These are phyloP conservation scores for Lachancea meyersii DNA, from an alignment of 805 yeast species.

Conservation along the genomic window DNA sequence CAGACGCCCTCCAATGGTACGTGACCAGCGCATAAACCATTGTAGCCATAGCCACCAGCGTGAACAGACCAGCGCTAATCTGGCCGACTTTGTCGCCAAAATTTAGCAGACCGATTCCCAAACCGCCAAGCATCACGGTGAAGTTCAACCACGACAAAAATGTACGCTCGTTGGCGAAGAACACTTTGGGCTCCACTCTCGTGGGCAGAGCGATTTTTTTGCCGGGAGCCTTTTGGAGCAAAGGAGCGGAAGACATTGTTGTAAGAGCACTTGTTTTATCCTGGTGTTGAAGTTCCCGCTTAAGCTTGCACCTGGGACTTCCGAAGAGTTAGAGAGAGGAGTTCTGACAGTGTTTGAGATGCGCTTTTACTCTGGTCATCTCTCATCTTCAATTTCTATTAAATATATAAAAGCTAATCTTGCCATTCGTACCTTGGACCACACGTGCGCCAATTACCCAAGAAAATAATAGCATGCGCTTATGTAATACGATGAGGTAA, in stretches of 20 bases:
- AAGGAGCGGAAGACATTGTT: slow-evolving; percentile 66
- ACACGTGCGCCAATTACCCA: no score
- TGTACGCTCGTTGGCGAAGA: slow-evolving; percentile 98
- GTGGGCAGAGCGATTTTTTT: slow-evolving; percentile 97
- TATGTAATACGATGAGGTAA: no score
- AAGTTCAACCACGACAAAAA: slow-evolving; percentile 97
- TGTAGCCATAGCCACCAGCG: slow-evolving; percentile 94
- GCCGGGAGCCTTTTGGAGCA: slow-evolving; percentile 67
- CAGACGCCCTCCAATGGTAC: slow-evolving; percentile 99
- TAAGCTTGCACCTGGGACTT: no score
- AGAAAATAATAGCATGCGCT: no score
- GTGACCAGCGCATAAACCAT: slow-evolving; percentile 94
- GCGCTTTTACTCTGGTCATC: no score
- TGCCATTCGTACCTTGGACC: no score
- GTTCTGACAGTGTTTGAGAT: no score
- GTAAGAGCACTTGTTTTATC: no score
- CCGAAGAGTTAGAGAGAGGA: no score
- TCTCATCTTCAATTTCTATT: no score
- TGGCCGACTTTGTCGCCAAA: slow-evolving; percentile 94
- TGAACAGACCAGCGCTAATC: slow-evolving; percentile 88
- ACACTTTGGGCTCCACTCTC: slow-evolving; percentile 97
- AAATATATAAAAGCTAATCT: no score
- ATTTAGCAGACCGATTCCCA: slow-evolving; percentile 91
- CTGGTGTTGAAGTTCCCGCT: no score
- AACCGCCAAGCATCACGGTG: slow-evolving; percentile 95